Percentiles rank a stretch among this genome's conserved stretches.
These are phyloP conservation scores for Pichiaceae sp. DNA, from an alignment of 1,139 yeast genomes.

Conservation along the genomic window DNA sequence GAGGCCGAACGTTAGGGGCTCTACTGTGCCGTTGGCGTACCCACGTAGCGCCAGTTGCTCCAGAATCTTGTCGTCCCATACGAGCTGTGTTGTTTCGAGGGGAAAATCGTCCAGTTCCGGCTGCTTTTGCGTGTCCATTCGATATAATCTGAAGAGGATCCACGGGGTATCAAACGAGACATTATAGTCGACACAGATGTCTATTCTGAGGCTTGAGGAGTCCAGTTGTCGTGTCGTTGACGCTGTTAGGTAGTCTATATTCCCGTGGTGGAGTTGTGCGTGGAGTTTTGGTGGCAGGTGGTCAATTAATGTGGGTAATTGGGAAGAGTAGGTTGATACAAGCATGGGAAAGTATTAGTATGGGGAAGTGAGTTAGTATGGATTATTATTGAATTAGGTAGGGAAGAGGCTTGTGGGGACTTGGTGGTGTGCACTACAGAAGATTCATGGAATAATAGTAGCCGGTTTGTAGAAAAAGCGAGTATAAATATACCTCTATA, in stretches of 20 bases:
- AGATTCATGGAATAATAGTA: too few relatives aligned
- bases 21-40: background rate
- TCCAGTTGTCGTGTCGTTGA: background rate
- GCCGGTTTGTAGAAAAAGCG: too few relatives aligned
- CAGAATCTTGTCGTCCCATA: background rate
- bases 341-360: too few relatives aligned
- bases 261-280: background rate
- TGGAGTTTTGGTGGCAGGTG: too few relatives aligned
- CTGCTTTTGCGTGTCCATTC: background rate
- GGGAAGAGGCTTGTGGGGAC: too few relatives aligned
- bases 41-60: background rate
- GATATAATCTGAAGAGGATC: constrained; percentile 2
- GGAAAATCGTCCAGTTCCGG: too few relatives aligned
- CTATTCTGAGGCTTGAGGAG: background rate
- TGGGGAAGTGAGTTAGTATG: too few relatives aligned
- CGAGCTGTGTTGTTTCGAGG: background rate
- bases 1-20: background rate
- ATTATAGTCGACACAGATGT: background rate
- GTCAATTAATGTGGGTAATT: too few relatives aligned
- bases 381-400: too few relatives aligned
- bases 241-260: background rate
- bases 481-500: too few relatives aligned
- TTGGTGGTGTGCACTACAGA: too few relatives aligned
- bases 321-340: too few relatives aligned
- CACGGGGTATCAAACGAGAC: background rate